A percentile compares a stretch with the other conserved stretches of the same genome.
Evolutionary conservation across 2,329 filamentous ascomycete genomes (phyloP).

Genomic region (Ceratocystis cubensis): DNA sequence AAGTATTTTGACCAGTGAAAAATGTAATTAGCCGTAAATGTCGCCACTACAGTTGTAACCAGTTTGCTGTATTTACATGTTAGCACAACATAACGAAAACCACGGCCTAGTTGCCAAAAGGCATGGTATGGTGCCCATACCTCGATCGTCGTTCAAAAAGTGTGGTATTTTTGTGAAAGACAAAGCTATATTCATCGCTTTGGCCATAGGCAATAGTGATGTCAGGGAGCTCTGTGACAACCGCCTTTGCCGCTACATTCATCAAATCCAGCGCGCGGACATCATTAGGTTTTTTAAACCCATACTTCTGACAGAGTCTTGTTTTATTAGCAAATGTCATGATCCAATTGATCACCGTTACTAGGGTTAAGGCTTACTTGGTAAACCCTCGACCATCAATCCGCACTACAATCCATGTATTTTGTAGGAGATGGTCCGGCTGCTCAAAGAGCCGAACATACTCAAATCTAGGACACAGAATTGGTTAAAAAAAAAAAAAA

Average conservation of each 20-base stretch:
- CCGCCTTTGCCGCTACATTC: constrained; percentile 80
- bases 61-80: constrained; percentile 53
- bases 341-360: background rate
- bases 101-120: background rate
- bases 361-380: constrained; percentile 47
- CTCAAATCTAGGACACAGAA: constrained; percentile 53
- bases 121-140: constrained; percentile 31
- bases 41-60: constrained; percentile 79
- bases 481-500: background rate
- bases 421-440: constrained; percentile 64
- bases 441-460: constrained; percentile 89
- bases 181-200: constrained; percentile 90
- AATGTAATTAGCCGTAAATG: constrained; percentile 85
- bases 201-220: constrained; percentile 82
- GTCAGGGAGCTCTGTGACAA: constrained; percentile 73
- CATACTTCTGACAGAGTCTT: constrained; percentile 71
- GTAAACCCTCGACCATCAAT: constrained; percentile 92
- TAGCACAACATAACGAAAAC: no score
- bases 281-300: constrained; percentile 88
- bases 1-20: constrained; percentile 69
- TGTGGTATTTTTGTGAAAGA: constrained; percentile 69
- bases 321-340: constrained; percentile 21
- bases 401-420: constrained; percentile 90
- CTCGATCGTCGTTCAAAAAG: constrained; percentile 78
- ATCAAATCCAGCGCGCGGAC: constrained; percentile 76